A percentile compares a stretch with the other conserved stretches of the same genome.
These are phyloP conservation scores for Malus domestica DNA, from an alignment of 306 rosid species.

Conservation along the genomic window ASM211411v1 NC_041796.1:30099501-30100000, in stretches of 20 bases:
- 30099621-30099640: too few relatives aligned
- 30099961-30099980: not conserved
- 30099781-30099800: constrained; percentile 18
- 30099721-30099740: too few relatives aligned
- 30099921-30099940: not conserved
- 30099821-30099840: not conserved
- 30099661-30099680: too few relatives aligned
- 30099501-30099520: too few relatives aligned
- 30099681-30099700: too few relatives aligned
- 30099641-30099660: not conserved
- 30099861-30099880: not conserved
- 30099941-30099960: not conserved
- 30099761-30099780: constrained; percentile 44
- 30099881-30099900: not conserved
- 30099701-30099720: not conserved
- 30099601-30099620: too few relatives aligned
- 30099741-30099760: not conserved
- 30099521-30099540: too few relatives aligned
- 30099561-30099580: too few relatives aligned
- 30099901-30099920: constrained; percentile 1
- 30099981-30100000: not conserved
- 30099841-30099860: not conserved
- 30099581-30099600: too few relatives aligned
- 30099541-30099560: too few relatives aligned
- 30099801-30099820: constrained; percentile 33